A percentile compares a stretch with the other conserved stretches of the same genome.
Evolutionary conservation across 371 early-diverging fungal genomes (phyloP).

Genomic region (Saksenaea vasiformis): DNA sequence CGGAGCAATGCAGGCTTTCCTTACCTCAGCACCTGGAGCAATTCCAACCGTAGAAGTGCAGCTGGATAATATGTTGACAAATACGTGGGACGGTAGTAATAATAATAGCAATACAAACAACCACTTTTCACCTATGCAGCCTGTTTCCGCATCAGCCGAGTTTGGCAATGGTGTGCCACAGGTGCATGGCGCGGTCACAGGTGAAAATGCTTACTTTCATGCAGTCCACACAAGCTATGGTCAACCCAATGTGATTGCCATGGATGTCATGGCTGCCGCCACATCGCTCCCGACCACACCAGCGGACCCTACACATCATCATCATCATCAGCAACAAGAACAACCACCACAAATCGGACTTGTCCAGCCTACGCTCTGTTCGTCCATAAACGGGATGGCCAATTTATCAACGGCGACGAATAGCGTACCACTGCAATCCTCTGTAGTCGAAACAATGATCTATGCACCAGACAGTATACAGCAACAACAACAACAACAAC

Average conservation of each 20-base stretch:
- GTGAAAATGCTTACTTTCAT: constrained; percentile 5
- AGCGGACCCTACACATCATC: not conserved
- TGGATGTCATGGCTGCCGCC: not conserved
- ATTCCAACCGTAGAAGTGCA: constrained; percentile 11
- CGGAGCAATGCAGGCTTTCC: not conserved
- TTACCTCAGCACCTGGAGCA: constrained; percentile 7
- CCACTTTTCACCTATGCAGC: constrained; percentile 2
- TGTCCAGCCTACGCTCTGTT: not conserved
- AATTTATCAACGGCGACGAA: not conserved
- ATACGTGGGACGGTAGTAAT: not conserved
- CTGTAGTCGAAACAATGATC: not conserved
- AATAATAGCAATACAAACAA: not conserved
- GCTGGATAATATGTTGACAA: constrained; percentile 6
- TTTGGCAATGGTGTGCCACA: not conserved
- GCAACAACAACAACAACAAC: too few relatives aligned
- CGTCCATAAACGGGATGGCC: not conserved
- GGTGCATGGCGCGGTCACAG: not conserved
- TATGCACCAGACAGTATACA: not conserved
- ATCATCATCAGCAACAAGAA: too few relatives aligned
- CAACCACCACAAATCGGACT: not conserved
- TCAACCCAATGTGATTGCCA: not conserved
- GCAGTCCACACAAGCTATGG: not conserved
- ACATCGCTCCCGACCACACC: not conserved
- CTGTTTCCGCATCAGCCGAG: constrained; percentile 3
- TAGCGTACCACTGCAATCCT: not conserved